Percentiles rank a stretch among this genome's conserved stretches.
These are phyloP conservation scores for Aurantiochytrium sp. DNA, from an alignment of 108 stramenopile genomes.

Conservation along the genomic window DNA sequence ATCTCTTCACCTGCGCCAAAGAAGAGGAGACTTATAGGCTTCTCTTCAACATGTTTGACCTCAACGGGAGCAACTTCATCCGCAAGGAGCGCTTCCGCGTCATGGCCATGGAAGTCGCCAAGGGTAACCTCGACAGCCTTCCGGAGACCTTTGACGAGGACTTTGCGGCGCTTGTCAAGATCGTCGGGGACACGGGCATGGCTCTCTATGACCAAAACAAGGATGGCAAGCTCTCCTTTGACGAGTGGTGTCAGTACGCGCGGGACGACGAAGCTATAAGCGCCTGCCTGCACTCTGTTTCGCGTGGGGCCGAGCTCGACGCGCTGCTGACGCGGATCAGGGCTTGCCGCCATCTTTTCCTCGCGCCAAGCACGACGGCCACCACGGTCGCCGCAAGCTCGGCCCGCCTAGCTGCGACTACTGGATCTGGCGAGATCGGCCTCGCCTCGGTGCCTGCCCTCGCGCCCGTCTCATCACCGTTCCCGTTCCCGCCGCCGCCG, in stretches of 20 bases:
- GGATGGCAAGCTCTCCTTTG: neutral
- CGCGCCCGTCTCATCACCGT: too few relatives aligned
- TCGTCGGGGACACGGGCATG: neutral
- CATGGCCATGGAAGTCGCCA: neutral
- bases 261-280: neutral
- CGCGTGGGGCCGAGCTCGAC: neutral
- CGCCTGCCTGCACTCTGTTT: neutral
- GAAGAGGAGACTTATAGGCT: neutral
- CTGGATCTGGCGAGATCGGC: too few relatives aligned
- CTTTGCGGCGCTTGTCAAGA: neutral
- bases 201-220: neutral
- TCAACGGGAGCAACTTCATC: neutral
- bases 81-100: slow-evolving; percentile 22
- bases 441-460: too few relatives aligned
- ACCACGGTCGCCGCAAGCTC: too few relatives aligned
- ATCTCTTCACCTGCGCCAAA: neutral
- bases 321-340: neutral
- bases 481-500: too few relatives aligned
- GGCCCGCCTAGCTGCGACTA: too few relatives aligned
- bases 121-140: neutral
- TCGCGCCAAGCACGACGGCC: too few relatives aligned
- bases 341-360: neutral
- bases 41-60: slow-evolving; percentile 10
- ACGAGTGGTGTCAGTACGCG: slow-evolving; percentile 18
- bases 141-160: neutral